Evolutionary conservation across 2,329 filamentous ascomycete species (phyloP).

Genomic region (Calonectria pauciramosa): DNA sequence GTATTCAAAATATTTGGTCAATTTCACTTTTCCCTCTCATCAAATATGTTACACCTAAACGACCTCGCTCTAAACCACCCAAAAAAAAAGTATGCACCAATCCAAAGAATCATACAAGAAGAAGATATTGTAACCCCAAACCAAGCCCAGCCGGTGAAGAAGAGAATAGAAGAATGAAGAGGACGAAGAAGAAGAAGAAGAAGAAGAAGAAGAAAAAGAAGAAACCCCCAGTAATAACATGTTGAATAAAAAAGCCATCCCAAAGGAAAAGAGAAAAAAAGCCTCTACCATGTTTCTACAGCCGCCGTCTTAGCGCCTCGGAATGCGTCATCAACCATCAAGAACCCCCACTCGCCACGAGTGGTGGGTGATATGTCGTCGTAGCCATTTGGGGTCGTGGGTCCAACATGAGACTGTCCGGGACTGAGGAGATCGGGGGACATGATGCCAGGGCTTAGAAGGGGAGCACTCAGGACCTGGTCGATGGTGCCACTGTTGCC

Average conservation of each 20-base stretch:
- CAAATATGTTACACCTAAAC: conserved; percentile 17
- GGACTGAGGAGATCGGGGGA: conserved; percentile 41
- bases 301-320: conserved; percentile 60
- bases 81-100: not conserved
- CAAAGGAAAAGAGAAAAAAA: conserved; percentile 1
- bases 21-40: conserved; percentile 22
- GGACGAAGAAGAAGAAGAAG: not conserved
- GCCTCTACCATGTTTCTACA: conserved; percentile 55
- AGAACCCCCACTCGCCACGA: conserved; percentile 72
- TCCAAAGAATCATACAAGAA: conserved; percentile 22
- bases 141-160: not conserved
- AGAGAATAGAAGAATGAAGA: not conserved
- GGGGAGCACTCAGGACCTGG: conserved; percentile 54
- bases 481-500: conserved; percentile 56
- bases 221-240: not conserved
- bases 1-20: conserved; percentile 27
- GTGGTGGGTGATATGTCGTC: conserved; percentile 75
- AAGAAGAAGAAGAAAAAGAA: not conserved
- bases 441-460: conserved; percentile 34
- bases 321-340: conserved; percentile 65
- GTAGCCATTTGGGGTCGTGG: conserved; percentile 70
- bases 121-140: conserved; percentile 7
- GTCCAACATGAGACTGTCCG: conserved; percentile 53
- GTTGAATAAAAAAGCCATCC: conserved; percentile 11
- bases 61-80: conserved; percentile 19